These are phyloP conservation scores for Phytophthora melonis DNA, from an alignment of 352 stramenopile species.

Conservation along the genomic window DNA sequence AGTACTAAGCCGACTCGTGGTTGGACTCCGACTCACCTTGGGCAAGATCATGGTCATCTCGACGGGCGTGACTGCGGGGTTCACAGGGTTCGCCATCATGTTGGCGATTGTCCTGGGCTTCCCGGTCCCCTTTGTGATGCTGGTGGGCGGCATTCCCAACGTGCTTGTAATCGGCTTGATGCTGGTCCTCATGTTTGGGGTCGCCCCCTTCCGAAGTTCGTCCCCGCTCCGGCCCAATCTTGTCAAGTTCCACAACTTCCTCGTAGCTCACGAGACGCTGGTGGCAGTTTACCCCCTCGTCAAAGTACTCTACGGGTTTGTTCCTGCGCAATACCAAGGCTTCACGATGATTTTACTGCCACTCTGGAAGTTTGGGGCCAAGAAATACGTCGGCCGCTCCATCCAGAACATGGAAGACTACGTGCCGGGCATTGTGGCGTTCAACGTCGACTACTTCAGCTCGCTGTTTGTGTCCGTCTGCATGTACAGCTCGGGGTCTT, in stretches of 20 bases:
- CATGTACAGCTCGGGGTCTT: conserved; percentile 4
- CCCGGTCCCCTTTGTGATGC: conserved; percentile 8
- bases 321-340: conserved; percentile 14
- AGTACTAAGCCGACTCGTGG: not conserved
- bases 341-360: conserved; percentile 4
- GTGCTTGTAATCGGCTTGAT: not conserved
- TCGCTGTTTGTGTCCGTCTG: not conserved
- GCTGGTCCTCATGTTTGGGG: conserved; percentile 2
- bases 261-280: not conserved
- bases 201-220: not conserved
- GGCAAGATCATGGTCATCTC: not conserved
- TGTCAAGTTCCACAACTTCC: not conserved
- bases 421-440: conserved; percentile 4
- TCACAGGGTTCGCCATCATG: not conserved
- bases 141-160: not conserved
- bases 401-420: conserved; percentile 11
- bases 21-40: not conserved
- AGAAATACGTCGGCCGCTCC: not conserved
- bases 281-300: conserved; percentile 4
- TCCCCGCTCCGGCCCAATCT: not conserved
- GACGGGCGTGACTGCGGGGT: not conserved
- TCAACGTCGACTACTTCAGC: conserved; percentile 25
- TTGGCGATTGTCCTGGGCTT: conserved; percentile 1
- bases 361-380: conserved; percentile 17
- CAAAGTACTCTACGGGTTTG: conserved; percentile 7